Base-by-base conservation (phyloP, 345 rosid species). In the Corymbia maculata region DNA sequence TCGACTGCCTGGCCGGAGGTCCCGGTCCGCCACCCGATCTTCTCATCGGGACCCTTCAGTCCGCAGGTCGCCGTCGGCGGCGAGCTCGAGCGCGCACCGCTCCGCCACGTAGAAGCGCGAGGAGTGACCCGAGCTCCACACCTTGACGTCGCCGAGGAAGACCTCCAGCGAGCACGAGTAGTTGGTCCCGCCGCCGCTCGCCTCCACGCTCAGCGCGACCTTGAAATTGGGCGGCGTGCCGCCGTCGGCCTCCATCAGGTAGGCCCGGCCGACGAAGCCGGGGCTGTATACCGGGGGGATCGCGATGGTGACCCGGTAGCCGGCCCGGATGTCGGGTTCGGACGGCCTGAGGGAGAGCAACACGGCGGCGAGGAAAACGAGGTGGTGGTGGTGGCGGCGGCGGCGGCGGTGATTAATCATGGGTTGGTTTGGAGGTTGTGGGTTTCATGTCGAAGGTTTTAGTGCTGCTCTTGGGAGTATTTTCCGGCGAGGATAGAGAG, bases 71-170 rank as follows among this genome's bases (percentile, higher is more conserved):
- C 99, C 99, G 44, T 93, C 92, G 61, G 91, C 50, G 2, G 96
- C 91, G 26, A 97, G 94, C 91, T 95, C 94, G 24, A 96, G 90
- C 42, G 94, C 91, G 79, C 99, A 97, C 85, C 88, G 89, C 42
- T 91, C 96, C 42, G 90, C 85, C 30, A 91, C 91, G 88, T 90
- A 93, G 89, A 95, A 94, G 51, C 87, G 90, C 21, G 94, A 93
- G 92, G 94, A 95, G 90, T 97, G 99, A 1, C 99, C 99, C 50
- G 99, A 97, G 87, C 89, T 95, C 99, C 99, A 97, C 53, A 95
- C 99, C 94, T 89, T 95, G 53, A 94, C 95, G 91, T 94, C 97
- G 66, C 98, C 99, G 6, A 96, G 92, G 86, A 96, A 94, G 32
- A 97, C 91, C 89, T 97, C 92, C 80, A 96, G 87, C 13, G 96